phyloP scores from a whole-genome alignment of 2,329 filamentous ascomycete genomes.

The Fusarium hostae region DNA sequence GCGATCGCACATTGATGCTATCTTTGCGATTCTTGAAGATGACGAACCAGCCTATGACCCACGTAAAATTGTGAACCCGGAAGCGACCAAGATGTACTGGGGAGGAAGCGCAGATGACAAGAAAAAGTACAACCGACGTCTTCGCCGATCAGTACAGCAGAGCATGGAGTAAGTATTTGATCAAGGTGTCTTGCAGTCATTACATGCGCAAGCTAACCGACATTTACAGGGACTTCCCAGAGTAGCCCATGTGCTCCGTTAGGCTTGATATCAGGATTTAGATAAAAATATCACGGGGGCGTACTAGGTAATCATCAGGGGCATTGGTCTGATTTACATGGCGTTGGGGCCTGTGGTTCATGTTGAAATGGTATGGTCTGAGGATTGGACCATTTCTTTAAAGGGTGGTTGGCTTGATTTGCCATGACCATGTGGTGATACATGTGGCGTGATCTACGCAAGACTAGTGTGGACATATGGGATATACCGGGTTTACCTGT shows the following conservation, averaged over 20 bases:
- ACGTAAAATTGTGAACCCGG: slow-evolving; percentile 84
- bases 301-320: slow-evolving; percentile 30
- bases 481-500: background rate
- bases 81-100: slow-evolving; percentile 90
- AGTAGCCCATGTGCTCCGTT: slow-evolving; percentile 33
- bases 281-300: slow-evolving; percentile 25
- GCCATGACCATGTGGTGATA: background rate
- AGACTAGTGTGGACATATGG: background rate
- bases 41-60: slow-evolving; percentile 91
- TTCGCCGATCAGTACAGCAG: slow-evolving; percentile 80
- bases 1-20: slow-evolving; percentile 82
- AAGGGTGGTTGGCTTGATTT: background rate
- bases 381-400: slow-evolving; percentile 3
- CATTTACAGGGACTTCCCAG: slow-evolving; percentile 48
- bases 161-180: slow-evolving; percentile 66
- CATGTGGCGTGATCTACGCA: background rate
- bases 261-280: slow-evolving; percentile 1
- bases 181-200: background rate
- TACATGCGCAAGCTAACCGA: slow-evolving; percentile 6
- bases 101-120: slow-evolving; percentile 76
- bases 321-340: slow-evolving; percentile 23
- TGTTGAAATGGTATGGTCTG: slow-evolving; percentile 5
- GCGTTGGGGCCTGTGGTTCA: slow-evolving; percentile 35
- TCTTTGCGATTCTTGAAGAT: slow-evolving; percentile 86
- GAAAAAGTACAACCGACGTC: slow-evolving; percentile 83